Evolutionary conservation across 2,329 filamentous ascomycete species (phyloP).

Genomic region (Xylariaceae sp.): DNA sequence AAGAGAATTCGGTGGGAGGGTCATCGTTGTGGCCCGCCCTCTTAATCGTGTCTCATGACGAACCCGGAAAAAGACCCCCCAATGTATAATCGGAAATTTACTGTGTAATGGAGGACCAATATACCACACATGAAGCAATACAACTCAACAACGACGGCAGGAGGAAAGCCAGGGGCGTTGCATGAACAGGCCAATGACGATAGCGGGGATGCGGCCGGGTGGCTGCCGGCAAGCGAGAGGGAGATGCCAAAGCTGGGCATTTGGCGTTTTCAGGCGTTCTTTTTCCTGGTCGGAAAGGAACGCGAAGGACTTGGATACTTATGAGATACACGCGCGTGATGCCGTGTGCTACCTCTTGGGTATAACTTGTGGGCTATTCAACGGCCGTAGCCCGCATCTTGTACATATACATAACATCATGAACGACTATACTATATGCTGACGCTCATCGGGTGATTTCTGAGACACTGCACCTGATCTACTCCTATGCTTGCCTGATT

Average conservation of each 20-base stretch:
- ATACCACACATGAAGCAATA: background rate
- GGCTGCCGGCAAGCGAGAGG: too few relatives aligned
- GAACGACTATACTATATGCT: slow-evolving; percentile 10
- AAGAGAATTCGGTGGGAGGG: slow-evolving; percentile 12
- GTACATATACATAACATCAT: slow-evolving; percentile 10
- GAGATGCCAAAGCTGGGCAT: too few relatives aligned
- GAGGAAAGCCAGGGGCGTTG: background rate
- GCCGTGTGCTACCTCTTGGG: slow-evolving; percentile 4
- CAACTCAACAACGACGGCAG: background rate
- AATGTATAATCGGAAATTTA: slow-evolving; percentile 24
- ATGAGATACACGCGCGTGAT: background rate
- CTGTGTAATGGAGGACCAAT: slow-evolving; percentile 8
- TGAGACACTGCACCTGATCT: too few relatives aligned
- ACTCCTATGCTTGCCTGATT: too few relatives aligned
- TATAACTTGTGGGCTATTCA: background rate
- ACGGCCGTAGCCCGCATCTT: background rate
- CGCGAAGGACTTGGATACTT: background rate
- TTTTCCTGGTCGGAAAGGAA: too few relatives aligned
- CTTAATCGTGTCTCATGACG: slow-evolving; percentile 9
- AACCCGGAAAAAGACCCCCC: slow-evolving; percentile 12
- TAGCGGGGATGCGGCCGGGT: too few relatives aligned
- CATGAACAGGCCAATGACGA: too few relatives aligned
- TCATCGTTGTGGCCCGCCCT: slow-evolving; percentile 6
- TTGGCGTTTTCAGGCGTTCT: too few relatives aligned
- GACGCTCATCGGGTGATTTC: background rate